Base-by-base conservation (phyloP, 176 grass and related monocot species). In the Echinochloa phyllopogon region DNA sequence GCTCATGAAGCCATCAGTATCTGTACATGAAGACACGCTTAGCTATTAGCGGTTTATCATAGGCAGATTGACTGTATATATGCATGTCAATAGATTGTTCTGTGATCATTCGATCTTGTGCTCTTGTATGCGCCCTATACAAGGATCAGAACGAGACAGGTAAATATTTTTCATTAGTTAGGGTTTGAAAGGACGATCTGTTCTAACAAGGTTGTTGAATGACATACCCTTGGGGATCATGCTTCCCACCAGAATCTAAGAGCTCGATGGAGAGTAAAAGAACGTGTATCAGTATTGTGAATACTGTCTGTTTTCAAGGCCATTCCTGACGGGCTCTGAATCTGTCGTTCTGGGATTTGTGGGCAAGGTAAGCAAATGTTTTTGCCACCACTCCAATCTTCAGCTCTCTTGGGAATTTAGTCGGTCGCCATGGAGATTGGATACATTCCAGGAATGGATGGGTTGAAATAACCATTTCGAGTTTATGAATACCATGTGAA, bases 31-130 rank as follows among this genome's bases (percentile, higher is more conserved):
- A 90, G 44, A 5, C 6, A 17, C 53, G 17, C 36, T 63, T 82
- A 76, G 88, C 9, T 11, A 9, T 70, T 76, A 76, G 82, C 1
- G 42, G 76, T 36, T 69, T 69, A n/a, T 69, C 62, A 41, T 52
- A 27, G 73, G 47, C n/a, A 14, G 61, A 36, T 75, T 56, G 48
- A n/a, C 49, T 87, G 74, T 83, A 61, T 60, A 68, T 75, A 85
- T 68, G 66, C 72, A 56, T 83, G 56, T 58, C 65, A 38, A 29
- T 72, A 86, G 38, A 65, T 63, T 63, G 37, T 45, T 70, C 20
- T 76, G 4, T 62, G 53, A 37, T 60, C 2, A 50, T 0, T 53
- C 1, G 14, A 20, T 44, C 33, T 65, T 80, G 29, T 33, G 29
- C 50, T 69, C 15, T 7, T 24, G 56, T 72, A 49, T 49, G 44